Base-by-base conservation (phyloP, 352 stramenopile species). In the Pythium dissimile region DNA sequence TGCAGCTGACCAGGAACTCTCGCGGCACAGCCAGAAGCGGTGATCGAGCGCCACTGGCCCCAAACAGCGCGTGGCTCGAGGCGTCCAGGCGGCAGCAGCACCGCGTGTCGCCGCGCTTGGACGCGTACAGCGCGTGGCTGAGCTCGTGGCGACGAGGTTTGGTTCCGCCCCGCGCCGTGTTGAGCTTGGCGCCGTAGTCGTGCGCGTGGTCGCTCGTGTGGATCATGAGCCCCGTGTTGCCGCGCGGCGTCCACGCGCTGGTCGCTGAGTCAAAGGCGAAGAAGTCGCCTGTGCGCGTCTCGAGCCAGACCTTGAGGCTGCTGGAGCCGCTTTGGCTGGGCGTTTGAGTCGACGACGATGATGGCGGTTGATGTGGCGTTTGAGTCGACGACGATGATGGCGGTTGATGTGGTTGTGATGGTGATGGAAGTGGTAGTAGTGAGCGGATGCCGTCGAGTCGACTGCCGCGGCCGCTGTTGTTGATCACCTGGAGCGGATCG, bases 221-320 rank as follows among this genome's bases (percentile, higher is more conserved):
- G 13, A 76, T 55, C 24, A 92, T 71, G 48, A 93, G 59, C 9
- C 81, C 84, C 11, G 80, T 90, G 64, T 93, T 93, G 21, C 84
- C 84, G n/a, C 76, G 80, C 15, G 81, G 84, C 15, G 73, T 48
- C 84, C 84, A 93, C 11, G 52, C 64, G 23, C 69, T 50, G 5
- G 70, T 52, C 0, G 49, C 54, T 15, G 59, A 43, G 27, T 70
- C 45, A 41, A 75, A 92, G 5, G 64, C 54, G 43, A 90, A 94
- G 44, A 78, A 91, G 27, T 94, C 84, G 7, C 84, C 84, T 3
- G 67, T 83, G 51, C 85, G 83, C 34, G 76, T 85, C 32, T 94
- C 80, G 2, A 94, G 62, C 1, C 90, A 21, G 24, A 92, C 79
- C 11, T 78, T 71, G 10, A 53, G 57, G 15, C 13, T 38, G 10